A percentile compares a stretch with the other conserved stretches of the same genome.
Conservation (phyloP, 495 filamentous ascomycete species). For the Penicillium dipodomyicola region DNA sequence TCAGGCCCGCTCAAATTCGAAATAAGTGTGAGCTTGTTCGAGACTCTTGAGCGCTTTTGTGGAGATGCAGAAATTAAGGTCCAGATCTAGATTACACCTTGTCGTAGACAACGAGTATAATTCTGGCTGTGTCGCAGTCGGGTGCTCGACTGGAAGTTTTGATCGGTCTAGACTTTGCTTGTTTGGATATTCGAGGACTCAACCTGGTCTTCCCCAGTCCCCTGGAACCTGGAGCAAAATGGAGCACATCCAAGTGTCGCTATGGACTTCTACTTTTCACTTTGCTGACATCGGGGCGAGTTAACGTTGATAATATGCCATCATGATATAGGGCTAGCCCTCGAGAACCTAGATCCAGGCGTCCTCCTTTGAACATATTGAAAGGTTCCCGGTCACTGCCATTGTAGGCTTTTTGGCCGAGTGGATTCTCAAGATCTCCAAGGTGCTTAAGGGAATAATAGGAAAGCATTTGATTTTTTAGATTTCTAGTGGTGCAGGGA, state of each 20-base stretch:
- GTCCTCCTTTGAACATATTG: not conserved
- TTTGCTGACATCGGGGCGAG: not conserved
- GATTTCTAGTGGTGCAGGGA: not conserved
- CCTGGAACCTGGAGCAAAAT: not conserved
- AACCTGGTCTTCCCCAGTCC: not conserved
- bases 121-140: not conserved
- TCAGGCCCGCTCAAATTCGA: not conserved
- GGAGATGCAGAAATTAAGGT: slow-evolving; percentile 1
- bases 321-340: not conserved
- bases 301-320: not conserved
- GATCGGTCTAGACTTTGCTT: slow-evolving; percentile 3
- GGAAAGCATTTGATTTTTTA: not conserved
- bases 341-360: not conserved
- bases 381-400: too few relatives aligned
- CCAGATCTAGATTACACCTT: slow-evolving; percentile 3
- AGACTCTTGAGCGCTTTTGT: slow-evolving; percentile 1
- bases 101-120: not conserved
- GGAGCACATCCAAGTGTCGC: not conserved
- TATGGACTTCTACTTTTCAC: not conserved
- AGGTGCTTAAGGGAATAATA: too few relatives aligned
- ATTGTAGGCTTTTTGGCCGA: too few relatives aligned
- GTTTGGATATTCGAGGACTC: not conserved
- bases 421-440: too few relatives aligned
- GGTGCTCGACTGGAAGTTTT: not conserved
- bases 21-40: not conserved